A percentile compares a stretch with the other conserved stretches of the same genome.
These are phyloP conservation scores for Oryza rufipogon DNA, from an alignment of 176 grass and related monocot species.

Conservation along the genomic window DNA sequence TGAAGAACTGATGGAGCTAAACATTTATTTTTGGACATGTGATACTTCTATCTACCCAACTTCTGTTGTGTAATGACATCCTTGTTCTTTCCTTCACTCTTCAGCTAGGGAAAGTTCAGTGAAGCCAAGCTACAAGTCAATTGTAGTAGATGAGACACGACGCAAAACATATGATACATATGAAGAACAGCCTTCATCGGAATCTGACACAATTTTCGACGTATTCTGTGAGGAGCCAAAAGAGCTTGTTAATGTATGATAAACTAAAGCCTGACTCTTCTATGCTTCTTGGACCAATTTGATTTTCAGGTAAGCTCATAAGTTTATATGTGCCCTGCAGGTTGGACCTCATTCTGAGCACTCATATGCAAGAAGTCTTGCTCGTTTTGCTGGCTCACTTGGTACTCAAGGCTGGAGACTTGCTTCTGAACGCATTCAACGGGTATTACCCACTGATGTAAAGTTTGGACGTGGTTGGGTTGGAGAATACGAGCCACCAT, in stretches of 20 bases:
- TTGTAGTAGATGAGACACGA: constrained; percentile 87
- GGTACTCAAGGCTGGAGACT: constrained; percentile 85
- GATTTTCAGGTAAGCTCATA: constrained; percentile 33
- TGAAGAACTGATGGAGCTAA: constrained; percentile 22
- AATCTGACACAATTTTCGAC: constrained; percentile 64
- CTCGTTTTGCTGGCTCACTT: constrained; percentile 80
- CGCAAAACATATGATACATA: constrained; percentile 71
- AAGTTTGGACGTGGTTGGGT: constrained; percentile 97
- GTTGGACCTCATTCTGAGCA: constrained; percentile 78
- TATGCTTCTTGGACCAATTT: constrained; percentile 7
- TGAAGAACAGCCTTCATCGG: constrained; percentile 56
- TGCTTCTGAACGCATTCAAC: constrained; percentile 73
- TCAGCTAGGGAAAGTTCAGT: constrained; percentile 62
- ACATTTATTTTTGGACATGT: not conserved
- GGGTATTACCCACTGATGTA: constrained; percentile 70
- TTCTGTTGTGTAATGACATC: constrained; percentile 23
- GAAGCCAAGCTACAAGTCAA: constrained; percentile 55
- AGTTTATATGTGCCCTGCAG: constrained; percentile 54
- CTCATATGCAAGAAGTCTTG: constrained; percentile 87
- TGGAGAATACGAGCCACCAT: constrained; percentile 76
- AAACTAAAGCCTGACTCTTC: constrained; percentile 31
- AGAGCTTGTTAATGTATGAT: constrained; percentile 76
- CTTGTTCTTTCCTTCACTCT: constrained; percentile 42
- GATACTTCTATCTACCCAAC: not conserved
- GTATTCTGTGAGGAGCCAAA: constrained; percentile 57